phyloP scores from a whole-genome alignment of 768 basidiomycete species.

The Sporobolomyces pararoseus region DNA sequence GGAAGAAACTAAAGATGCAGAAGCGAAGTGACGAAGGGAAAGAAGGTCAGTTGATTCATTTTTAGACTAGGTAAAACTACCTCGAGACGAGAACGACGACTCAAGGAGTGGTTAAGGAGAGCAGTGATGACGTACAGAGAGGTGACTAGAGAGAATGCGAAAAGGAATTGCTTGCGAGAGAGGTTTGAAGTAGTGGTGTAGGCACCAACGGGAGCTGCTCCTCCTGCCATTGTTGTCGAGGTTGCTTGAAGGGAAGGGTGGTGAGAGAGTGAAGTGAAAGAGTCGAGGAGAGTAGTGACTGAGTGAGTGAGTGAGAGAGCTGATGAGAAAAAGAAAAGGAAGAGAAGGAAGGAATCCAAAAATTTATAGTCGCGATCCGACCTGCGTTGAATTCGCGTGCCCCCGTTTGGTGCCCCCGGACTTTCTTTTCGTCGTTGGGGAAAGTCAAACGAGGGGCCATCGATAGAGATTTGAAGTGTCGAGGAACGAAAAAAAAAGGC shows the following conservation, averaged over 20 bases:
- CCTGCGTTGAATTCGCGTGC: not conserved
- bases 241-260: conserved; percentile 1
- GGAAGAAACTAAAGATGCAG: conserved; percentile 22
- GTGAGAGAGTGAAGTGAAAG: conserved; percentile 60
- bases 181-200: conserved; percentile 56
- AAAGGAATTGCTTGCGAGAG: conserved; percentile 45
- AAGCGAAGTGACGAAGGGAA: no score
- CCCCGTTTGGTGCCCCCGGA: conserved; percentile 8
- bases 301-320: not conserved
- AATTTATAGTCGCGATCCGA: not conserved
- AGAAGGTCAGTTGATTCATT: not conserved
- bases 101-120: no score
- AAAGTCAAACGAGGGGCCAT: conserved; percentile 10
- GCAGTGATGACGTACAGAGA: not conserved
- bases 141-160: conserved; percentile 48
- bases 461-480: not conserved
- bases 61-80: not conserved
- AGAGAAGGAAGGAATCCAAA: conserved; percentile 32
- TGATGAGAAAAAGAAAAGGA: not conserved
- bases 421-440: conserved; percentile 1
- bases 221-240: conserved; percentile 47
- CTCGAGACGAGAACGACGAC: no score
- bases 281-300: not conserved
- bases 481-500: not conserved
- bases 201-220: conserved; percentile 39